These are phyloP conservation scores for Arachnomyces sp. DNA, from an alignment of 2,329 filamentous ascomycete genomes.

Conservation along the genomic window DNA sequence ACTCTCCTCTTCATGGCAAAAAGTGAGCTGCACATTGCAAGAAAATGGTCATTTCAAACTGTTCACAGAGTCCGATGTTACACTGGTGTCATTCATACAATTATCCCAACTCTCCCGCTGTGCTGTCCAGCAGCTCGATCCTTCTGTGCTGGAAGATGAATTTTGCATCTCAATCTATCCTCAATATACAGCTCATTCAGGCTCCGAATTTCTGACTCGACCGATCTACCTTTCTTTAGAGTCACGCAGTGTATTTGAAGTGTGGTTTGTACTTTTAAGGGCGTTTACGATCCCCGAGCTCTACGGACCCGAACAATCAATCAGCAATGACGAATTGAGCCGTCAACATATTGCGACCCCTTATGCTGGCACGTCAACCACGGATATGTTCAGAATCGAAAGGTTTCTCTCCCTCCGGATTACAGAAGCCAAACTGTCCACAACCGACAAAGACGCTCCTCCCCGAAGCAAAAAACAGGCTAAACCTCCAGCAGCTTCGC, in stretches of 20 bases:
- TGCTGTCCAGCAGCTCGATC: constrained; percentile 82
- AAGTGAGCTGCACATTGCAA: constrained; percentile 84
- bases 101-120: constrained; percentile 82
- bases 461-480: constrained; percentile 27
- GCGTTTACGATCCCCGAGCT: constrained; percentile 89
- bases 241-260: constrained; percentile 83
- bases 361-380: constrained; percentile 28
- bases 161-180: constrained; percentile 95
- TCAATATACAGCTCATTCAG: constrained; percentile 72
- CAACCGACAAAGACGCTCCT: constrained; percentile 24
- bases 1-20: constrained; percentile 65
- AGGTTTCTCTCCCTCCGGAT: constrained; percentile 52
- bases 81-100: constrained; percentile 73
- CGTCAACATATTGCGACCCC: constrained; percentile 21
- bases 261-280: constrained; percentile 88
- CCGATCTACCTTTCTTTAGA: constrained; percentile 86
- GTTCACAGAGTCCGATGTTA: constrained; percentile 75
- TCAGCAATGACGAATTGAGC: constrained; percentile 36
- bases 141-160: constrained; percentile 83
- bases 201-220: constrained; percentile 67
- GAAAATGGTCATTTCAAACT: constrained; percentile 94
- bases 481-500: constrained; percentile 22
- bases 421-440: constrained; percentile 53
- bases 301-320: constrained; percentile 58
- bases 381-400: constrained; percentile 61